Conservation (phyloP, 192 early-diverging fungal genomes). For the Helicostylum pulchrum region DNA sequence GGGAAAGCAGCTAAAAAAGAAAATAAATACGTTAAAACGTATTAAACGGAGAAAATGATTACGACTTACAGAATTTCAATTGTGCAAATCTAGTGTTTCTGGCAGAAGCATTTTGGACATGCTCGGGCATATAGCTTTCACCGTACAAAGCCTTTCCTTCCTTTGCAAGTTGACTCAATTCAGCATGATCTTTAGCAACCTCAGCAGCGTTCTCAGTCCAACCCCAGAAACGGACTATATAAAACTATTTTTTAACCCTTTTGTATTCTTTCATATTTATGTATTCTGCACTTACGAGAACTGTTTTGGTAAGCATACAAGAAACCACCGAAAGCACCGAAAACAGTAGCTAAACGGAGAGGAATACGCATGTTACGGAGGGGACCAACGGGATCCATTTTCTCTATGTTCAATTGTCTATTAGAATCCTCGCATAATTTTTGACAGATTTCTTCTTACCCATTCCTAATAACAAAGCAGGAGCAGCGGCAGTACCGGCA, state of each 20-base stretch:
- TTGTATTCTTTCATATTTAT: not conserved
- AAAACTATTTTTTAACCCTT: not conserved
- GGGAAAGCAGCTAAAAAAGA: slow-evolving; percentile 56
- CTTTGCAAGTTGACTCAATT: slow-evolving; percentile 58
- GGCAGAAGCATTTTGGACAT: slow-evolving; percentile 59
- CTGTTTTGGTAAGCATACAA: slow-evolving; percentile 70
- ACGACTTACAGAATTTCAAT: slow-evolving; percentile 55
- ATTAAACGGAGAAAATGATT: not conserved
- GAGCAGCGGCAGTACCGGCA: slow-evolving; percentile 62
- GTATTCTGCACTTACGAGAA: slow-evolving; percentile 56
- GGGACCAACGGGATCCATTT: slow-evolving; percentile 53
- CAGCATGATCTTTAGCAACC: slow-evolving; percentile 60
- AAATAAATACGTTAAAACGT: not conserved
- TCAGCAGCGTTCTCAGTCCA: slow-evolving; percentile 85
- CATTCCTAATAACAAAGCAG: slow-evolving; percentile 69
- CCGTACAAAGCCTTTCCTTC: slow-evolving; percentile 72
- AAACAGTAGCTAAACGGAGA: slow-evolving; percentile 48
- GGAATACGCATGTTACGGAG: slow-evolving; percentile 45
- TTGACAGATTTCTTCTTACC: slow-evolving; percentile 51
- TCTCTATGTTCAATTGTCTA: slow-evolving; percentile 22
- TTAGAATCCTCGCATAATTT: not conserved
- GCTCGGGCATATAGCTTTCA: slow-evolving; percentile 47
- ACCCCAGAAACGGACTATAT: slow-evolving; percentile 87
- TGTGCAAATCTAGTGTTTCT: slow-evolving; percentile 65
- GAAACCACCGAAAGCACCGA: slow-evolving; percentile 70